Evolutionary conservation across 345 rosid species (phyloP).

Genomic region (Salix udensis): DNA sequence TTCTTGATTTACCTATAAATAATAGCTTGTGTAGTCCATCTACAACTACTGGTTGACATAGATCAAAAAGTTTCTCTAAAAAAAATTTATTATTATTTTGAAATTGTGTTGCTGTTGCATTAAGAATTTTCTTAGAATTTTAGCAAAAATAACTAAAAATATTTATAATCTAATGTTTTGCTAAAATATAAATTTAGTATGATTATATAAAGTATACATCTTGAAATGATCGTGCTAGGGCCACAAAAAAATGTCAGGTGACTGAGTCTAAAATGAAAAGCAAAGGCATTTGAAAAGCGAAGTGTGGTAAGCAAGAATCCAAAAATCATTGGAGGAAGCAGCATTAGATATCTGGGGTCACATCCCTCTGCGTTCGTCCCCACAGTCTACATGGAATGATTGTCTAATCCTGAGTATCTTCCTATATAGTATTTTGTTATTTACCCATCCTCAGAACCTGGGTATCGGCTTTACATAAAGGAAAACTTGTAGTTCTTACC

Average conservation of each 20-base stretch:
- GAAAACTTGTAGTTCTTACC: neutral
- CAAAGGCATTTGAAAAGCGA: neutral
- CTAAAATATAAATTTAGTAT: no score
- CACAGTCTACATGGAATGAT: slow-evolving; percentile 21
- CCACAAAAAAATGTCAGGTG: neutral
- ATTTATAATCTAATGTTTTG: no score
- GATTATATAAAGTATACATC: neutral
- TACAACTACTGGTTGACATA: no score
- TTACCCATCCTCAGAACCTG: neutral
- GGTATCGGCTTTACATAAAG: neutral
- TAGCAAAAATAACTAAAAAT: no score
- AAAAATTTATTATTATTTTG: no score
- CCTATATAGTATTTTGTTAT: neutral
- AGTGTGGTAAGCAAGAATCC: neutral
- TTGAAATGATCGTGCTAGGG: neutral
- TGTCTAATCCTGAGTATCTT: neutral
- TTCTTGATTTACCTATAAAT: no score
- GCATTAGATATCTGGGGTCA: slow-evolving; percentile 21
- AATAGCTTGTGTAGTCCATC: no score
- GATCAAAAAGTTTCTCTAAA: no score
- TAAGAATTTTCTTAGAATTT: no score
- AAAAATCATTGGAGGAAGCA: slow-evolving; percentile 21
- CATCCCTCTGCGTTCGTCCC: slow-evolving; percentile 1
- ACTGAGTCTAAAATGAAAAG: neutral
- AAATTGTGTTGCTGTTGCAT: no score